Base-by-base conservation (phyloP, 495 filamentous ascomycete species). In the Penicillium bovifimosum region DNA sequence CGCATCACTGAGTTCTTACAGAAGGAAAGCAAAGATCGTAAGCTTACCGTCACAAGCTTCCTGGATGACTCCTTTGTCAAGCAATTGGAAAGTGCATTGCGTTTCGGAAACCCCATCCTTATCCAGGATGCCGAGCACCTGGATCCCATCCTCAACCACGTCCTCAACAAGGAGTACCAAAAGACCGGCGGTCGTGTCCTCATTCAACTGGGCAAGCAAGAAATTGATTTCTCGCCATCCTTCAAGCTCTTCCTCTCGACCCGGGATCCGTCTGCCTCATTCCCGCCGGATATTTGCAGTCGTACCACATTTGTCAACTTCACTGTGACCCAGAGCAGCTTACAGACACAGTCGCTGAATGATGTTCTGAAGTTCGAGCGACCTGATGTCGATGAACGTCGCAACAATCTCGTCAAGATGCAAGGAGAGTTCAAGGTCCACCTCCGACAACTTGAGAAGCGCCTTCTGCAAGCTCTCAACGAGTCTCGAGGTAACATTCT, bases 231-330 rank as follows among this genome's bases (percentile, higher is more conserved):
- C 71, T 99, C 93, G 39, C 95, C 93, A 9, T 83, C 91, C 2
- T 99, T 99, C 80, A 92, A 86, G 68, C 79, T 99, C 33, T 99
- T 92, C 71, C 75, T 99, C 46, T 96, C 91, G 1, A 99, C 93
- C 2, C 78, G 91, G 58, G 95, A 99, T 77, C 93, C 93, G 4
- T 97, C 93, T 41, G 93, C 93, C 6, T 86, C 84, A 8, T 99
- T 99, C 71, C 85, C 93, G n/a, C 93, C 93, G 3, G 93, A 99
- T 71, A 86, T 99, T 41, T 99, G 95, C 82, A 95, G 88, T 78
- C 82, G 93, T 51, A 96, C 93, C 10, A 99, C 93, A 0, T 95
- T 99, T 69, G 93, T 99, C 77, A 99, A 99, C 69, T 99, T 99
- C 62, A 97, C 93, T 2, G 91, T 99, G 48, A 99, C 93, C 7